Evolutionary conservation across 805 yeast genomes (phyloP).

Genomic region (Yarrowia phangngaensis): DNA sequence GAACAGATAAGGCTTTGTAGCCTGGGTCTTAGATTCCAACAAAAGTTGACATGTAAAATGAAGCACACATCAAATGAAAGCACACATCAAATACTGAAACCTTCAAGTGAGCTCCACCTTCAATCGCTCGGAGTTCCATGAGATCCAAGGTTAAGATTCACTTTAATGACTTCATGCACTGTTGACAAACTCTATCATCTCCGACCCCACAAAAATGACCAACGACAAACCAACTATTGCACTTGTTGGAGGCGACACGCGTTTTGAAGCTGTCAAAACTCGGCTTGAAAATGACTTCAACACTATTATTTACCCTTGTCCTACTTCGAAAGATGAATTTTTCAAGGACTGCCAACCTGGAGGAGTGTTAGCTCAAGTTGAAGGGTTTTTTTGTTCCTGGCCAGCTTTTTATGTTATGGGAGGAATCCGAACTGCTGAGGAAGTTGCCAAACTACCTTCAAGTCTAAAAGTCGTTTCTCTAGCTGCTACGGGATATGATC

Average conservation of each 20-base stretch:
- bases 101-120: too few species aligned
- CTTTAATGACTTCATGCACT: too few species aligned
- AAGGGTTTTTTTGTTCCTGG: slow-evolving; percentile 56
- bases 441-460: slow-evolving; percentile 48
- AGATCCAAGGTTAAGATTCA: too few species aligned
- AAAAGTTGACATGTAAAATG: too few species aligned
- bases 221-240: slow-evolving; percentile 5
- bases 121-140: too few species aligned
- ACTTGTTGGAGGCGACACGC: slow-evolving; percentile 7
- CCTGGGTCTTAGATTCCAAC: too few species aligned
- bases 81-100: too few species aligned
- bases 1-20: too few species aligned
- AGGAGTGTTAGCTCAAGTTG: slow-evolving; percentile 43
- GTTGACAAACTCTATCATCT: too few species aligned
- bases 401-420: slow-evolving; percentile 43
- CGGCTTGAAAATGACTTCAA: slow-evolving; percentile 23
- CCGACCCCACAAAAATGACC: too few species aligned
- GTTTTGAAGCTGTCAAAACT: neutral
- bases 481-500: slow-evolving; percentile 62
- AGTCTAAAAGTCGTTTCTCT: slow-evolving; percentile 49
- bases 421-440: slow-evolving; percentile 30
- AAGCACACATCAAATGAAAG: too few species aligned
- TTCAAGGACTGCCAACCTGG: slow-evolving; percentile 41
- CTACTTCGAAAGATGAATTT: slow-evolving; percentile 40
- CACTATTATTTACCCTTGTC: slow-evolving; percentile 27